Evolutionary conservation across 805 yeast genomes (phyloP).

Genomic region (Priceomyces medius): DNA sequence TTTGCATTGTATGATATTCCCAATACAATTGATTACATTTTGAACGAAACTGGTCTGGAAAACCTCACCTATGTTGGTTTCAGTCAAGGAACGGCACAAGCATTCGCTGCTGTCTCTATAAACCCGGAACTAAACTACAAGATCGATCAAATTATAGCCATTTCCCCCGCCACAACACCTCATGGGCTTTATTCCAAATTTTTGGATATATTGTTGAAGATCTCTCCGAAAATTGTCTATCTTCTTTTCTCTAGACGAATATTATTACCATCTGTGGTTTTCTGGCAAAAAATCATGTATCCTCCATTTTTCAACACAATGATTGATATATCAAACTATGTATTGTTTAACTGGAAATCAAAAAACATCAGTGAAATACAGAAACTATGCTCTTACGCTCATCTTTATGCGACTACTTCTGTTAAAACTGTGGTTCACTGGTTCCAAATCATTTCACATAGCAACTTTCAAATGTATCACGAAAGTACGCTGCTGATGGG

Average conservation of each 20-base stretch:
- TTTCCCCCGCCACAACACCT: conserved; percentile 94
- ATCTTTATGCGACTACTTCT: conserved; percentile 85
- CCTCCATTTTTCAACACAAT: conserved; percentile 71
- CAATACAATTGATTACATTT: conserved; percentile 70
- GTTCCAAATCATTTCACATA: conserved; percentile 83
- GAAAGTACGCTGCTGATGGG: conserved; percentile 39
- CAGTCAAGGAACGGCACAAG: conserved; percentile 93
- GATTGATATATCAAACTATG: conserved; percentile 67
- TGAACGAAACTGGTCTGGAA: conserved; percentile 42
- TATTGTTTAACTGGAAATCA: conserved; percentile 80
- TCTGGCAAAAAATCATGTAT: conserved; percentile 77
- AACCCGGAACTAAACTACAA: conserved; percentile 61
- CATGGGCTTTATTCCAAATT: conserved; percentile 75
- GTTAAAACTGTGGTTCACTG: conserved; percentile 95
- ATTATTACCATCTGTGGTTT: conserved; percentile 70
- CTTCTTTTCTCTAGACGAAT: conserved; percentile 72
- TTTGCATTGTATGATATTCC: conserved; percentile 92
- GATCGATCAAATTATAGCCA: conserved; percentile 64
- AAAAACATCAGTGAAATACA: conserved; percentile 68
- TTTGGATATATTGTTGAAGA: conserved; percentile 69
- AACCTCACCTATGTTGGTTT: conserved; percentile 78
- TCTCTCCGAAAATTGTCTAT: conserved; percentile 73
- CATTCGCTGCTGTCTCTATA: conserved; percentile 74
- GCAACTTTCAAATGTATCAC: conserved; percentile 85
- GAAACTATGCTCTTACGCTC: conserved; percentile 78